Evolutionary conservation across 2,329 filamentous ascomycete genomes (phyloP).

Genomic region (Neoscytalidium dimidiatum): DNA sequence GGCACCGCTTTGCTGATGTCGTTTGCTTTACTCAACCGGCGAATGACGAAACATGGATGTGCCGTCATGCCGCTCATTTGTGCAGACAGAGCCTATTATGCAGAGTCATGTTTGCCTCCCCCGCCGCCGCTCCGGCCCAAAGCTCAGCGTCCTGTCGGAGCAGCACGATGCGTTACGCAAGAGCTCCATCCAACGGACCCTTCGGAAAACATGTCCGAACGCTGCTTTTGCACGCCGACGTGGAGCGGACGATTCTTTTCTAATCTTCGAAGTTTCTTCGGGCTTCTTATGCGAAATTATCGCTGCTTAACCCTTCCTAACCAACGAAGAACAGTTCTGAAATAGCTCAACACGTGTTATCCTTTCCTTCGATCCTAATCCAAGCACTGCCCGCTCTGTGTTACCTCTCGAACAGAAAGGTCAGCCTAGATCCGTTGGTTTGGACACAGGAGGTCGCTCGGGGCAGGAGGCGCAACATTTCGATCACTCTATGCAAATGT

Average conservation of each 20-base stretch:
- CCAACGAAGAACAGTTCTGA: not conserved
- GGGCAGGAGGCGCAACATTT: not conserved
- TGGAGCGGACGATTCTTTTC: not conserved
- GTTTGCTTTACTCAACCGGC: slow-evolving; percentile 14
- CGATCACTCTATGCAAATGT: slow-evolving; percentile 8
- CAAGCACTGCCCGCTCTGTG: slow-evolving; percentile 9
- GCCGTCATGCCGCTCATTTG: slow-evolving; percentile 1
- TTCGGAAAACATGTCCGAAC: not conserved
- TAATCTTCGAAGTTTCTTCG: not conserved
- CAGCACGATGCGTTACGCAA: not conserved
- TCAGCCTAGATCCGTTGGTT: not conserved
- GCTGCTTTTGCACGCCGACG: not conserved
- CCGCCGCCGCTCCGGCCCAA: not conserved
- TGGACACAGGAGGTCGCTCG: not conserved
- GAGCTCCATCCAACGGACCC: not conserved
- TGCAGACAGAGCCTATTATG: slow-evolving; percentile 2
- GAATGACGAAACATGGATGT: slow-evolving; percentile 9
- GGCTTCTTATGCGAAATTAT: not conserved
- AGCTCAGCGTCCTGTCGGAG: not conserved
- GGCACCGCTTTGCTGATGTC: not conserved
- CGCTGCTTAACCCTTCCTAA: not conserved
- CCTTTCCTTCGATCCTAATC: slow-evolving; percentile 1
- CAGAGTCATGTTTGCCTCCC: slow-evolving; percentile 9
- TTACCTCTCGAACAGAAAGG: not conserved
- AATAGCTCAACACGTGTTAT: slow-evolving; percentile 16